Evolutionary conservation across 805 yeast species (phyloP).

Genomic region (Ogataea nitratoaversa): DNA sequence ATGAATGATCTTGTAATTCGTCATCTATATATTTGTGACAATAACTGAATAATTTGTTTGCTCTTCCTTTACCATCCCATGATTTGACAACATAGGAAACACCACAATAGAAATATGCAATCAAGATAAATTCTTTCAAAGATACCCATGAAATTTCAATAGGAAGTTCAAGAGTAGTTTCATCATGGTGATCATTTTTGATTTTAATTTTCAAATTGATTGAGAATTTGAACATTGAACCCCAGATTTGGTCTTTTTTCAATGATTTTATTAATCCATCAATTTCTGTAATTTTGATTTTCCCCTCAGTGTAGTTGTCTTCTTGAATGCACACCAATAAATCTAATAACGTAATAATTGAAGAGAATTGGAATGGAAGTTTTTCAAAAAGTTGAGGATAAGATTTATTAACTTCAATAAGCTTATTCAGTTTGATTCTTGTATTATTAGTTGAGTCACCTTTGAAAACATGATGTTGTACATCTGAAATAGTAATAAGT

Average conservation of each 20-base stretch:
- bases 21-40: conserved; percentile 33
- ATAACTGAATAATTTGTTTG: conserved; percentile 34
- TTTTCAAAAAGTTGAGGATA: not conserved
- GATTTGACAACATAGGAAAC: conserved; percentile 34
- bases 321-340: conserved; percentile 27
- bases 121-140: conserved; percentile 38
- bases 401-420: conserved; percentile 12
- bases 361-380: conserved; percentile 32
- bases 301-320: conserved; percentile 25
- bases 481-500: conserved; percentile 26
- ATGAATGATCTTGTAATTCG: conserved; percentile 17
- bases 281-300: conserved; percentile 22
- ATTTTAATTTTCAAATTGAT: conserved; percentile 3
- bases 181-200: not conserved
- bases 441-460: conserved; percentile 27
- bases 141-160: conserved; percentile 37
- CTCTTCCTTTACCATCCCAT: conserved; percentile 31
- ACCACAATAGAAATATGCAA: conserved; percentile 41
- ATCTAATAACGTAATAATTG: conserved; percentile 27
- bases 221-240: conserved; percentile 5
- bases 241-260: conserved; percentile 23
- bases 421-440: conserved; percentile 11
- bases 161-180: conserved; percentile 13
- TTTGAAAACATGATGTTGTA: conserved; percentile 29
- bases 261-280: conserved; percentile 27